A percentile compares a stretch with the other conserved stretches of the same genome.
Conservation (phyloP, 805 yeast species). For the Kuraishia cidri region DNA sequence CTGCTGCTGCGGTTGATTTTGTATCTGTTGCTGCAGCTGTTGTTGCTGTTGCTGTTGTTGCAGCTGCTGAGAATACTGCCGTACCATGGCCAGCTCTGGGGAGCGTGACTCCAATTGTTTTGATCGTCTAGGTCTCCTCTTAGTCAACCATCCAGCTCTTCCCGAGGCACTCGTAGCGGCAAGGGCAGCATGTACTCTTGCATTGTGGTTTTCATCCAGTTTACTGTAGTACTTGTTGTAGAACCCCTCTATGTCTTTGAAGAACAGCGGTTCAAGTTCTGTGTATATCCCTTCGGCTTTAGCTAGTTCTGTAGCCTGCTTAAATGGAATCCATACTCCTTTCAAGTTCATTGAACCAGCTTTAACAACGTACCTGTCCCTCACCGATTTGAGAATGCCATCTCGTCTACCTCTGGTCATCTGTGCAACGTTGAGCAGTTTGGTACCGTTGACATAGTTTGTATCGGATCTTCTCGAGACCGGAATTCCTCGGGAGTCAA, state of each 20-base stretch:
- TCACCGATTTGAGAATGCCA: constrained; percentile 73
- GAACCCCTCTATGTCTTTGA: constrained; percentile 55
- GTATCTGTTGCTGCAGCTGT: no score
- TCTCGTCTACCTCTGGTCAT: constrained; percentile 86
- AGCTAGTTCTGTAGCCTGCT: constrained; percentile 75
- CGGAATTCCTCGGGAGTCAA: constrained; percentile 71
- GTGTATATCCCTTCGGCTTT: constrained; percentile 70
- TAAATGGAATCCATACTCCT: constrained; percentile 89
- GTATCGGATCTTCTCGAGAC: constrained; percentile 82
- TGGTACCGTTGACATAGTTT: constrained; percentile 82
- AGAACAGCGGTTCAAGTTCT: constrained; percentile 58
- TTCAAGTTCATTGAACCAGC: constrained; percentile 83
- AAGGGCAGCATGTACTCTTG: no score
- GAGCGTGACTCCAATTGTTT: no score
- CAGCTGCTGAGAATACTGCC: no score
- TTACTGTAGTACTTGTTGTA: constrained; percentile 3
- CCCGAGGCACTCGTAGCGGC: no score
- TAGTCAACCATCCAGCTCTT: no score
- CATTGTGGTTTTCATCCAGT: constrained; percentile 4
- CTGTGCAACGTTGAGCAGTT: constrained; percentile 72
- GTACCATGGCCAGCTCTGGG: no score
- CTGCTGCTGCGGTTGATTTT: no score
- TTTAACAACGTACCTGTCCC: constrained; percentile 71
- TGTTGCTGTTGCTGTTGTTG: no score
- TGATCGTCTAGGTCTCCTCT: no score